Evolutionary conservation across 768 basidiomycete genomes (phyloP), one percentile per base, ranked within the genome.

Genomic region (Russula earlei): DNA sequence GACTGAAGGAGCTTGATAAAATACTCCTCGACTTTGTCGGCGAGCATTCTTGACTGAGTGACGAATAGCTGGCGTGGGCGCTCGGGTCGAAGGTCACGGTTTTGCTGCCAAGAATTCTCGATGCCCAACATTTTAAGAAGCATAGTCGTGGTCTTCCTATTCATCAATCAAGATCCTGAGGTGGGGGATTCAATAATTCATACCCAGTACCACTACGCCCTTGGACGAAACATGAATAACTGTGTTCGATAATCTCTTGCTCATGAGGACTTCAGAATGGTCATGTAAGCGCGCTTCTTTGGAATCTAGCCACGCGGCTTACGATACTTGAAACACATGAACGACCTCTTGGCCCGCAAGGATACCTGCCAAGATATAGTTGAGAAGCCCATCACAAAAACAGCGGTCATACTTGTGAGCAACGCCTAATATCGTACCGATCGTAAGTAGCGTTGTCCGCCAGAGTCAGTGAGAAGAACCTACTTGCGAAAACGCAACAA

Each of bases 61-160:
- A 88, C 81, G 56, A 88, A 88, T n/a, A 88, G 67, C 61, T 88
- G 86, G 17, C 83, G 76, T 19, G 57, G 57, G 34, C 52, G 52
- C 8, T 58, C 52, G 1, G 82, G 79, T 62, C 77, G 78, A 0
- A 69, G 63, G 40, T 72, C 65, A 4, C 66, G 60, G 12, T 66
- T 67, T 31, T 72, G 56, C 36, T 76, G 67, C 68, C 76, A 82
- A 12, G 77, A 72, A 20, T 76, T 70, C 60, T 87, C 82, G 4
- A 85, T 78, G 4, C 78, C 76, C 4, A 87, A 71, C 79, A 88
- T 87, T 66, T 85, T 87, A 72, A 83, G 84, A 0, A 88, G 70
- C 79, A 88, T 85, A 0, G 85, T 84, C 0, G 86, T 87, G 0
- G 84, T 87, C 74, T 87, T 87, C 1, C 85, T 85, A 62, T 1